phyloP scores from a whole-genome alignment of 345 rosid genomes.

The Acer campestre region DNA sequence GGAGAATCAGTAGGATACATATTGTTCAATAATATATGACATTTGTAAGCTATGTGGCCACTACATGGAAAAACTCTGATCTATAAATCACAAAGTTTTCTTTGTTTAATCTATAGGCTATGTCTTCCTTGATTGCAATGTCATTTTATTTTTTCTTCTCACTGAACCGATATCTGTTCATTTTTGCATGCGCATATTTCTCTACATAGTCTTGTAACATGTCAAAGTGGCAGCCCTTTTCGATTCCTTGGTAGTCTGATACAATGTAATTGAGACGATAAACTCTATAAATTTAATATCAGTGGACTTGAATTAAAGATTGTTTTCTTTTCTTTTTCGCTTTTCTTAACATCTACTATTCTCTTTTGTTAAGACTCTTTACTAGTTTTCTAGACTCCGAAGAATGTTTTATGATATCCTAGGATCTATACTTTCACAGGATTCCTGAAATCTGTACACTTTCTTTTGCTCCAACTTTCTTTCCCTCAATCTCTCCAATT shows the following conservation, averaged over 20 bases:
- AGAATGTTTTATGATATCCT: not conserved
- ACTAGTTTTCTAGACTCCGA: not conserved
- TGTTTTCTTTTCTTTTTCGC: not conserved
- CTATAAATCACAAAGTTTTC: not conserved
- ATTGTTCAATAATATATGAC: not conserved
- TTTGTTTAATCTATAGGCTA: no score
- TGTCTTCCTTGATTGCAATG: no score
- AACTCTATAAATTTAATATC: not conserved
- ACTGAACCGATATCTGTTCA: not conserved
- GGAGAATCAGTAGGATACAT: not conserved
- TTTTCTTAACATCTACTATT: no score
- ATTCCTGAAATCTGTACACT: constrained; percentile 30
- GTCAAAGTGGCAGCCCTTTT: not conserved
- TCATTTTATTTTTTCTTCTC: no score
- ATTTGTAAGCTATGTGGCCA: not conserved
- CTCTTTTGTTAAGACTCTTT: no score
- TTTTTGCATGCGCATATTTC: not conserved
- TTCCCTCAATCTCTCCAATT: constrained; percentile 21
- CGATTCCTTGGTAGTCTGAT: not conserved
- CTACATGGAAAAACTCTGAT: not conserved
- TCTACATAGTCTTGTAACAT: not conserved
- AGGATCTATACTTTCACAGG: constrained; percentile 22
- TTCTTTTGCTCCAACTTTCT: constrained; percentile 26
- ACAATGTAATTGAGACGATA: not conserved
- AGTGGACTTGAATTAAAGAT: not conserved